A percentile compares a stretch with the other conserved stretches of the same genome.
Conservation (phyloP, 495 filamentous ascomycete species). For the Hypomontagnella submonticulosa region DNA sequence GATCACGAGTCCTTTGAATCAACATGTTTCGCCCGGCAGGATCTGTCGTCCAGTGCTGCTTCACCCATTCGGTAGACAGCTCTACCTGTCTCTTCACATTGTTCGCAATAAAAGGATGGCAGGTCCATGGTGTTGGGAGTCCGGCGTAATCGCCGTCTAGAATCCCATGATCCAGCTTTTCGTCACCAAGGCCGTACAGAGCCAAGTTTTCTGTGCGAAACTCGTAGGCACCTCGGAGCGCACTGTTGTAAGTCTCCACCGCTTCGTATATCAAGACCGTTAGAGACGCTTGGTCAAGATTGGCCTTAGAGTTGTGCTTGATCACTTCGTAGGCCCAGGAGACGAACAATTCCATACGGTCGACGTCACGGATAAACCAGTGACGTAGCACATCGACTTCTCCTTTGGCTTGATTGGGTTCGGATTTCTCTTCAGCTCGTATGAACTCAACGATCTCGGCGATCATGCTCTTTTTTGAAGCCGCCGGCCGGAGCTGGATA, state of each 20-base stretch:
- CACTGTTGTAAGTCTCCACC: constrained; percentile 77
- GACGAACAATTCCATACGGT: constrained; percentile 76
- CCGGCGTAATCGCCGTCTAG: constrained; percentile 67
- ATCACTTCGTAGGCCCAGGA: constrained; percentile 80
- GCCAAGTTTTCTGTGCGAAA: constrained; percentile 75
- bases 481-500: constrained; percentile 54
- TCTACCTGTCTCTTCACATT: constrained; percentile 66
- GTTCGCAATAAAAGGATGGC: constrained; percentile 67
- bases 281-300: constrained; percentile 59
- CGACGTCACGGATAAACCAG: constrained; percentile 84
- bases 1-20: constrained; percentile 50
- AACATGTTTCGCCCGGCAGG: constrained; percentile 34
- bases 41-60: constrained; percentile 43
- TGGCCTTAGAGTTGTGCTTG: constrained; percentile 69
- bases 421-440: constrained; percentile 74
- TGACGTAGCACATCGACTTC: constrained; percentile 79
- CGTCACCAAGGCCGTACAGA: constrained; percentile 75
- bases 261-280: constrained; percentile 74
- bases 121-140: constrained; percentile 85
- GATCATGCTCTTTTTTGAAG: constrained; percentile 67
- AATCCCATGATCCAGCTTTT: constrained; percentile 73
- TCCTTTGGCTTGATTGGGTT: constrained; percentile 63
- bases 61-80: constrained; percentile 53
- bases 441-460: constrained; percentile 75
- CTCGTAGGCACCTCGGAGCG: constrained; percentile 75